These are phyloP conservation scores for Penicillium sp. DNA, from an alignment of 2,329 filamentous ascomycete species.

Conservation along the genomic window DNA sequence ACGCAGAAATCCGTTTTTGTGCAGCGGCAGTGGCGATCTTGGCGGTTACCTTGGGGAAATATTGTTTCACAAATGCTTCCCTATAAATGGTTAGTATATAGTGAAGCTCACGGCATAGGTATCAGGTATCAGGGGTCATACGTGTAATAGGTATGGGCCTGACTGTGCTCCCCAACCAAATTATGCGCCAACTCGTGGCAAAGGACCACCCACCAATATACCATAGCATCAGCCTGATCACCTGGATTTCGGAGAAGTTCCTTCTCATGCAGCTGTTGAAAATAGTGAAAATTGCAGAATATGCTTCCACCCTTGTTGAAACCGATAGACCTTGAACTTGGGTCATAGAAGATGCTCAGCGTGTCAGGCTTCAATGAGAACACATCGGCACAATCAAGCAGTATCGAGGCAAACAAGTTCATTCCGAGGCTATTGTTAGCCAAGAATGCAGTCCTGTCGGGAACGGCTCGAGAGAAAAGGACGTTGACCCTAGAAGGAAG, in stretches of 20 bases:
- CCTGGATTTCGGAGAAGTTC: conserved; percentile 47
- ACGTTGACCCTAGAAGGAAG: conserved; percentile 74
- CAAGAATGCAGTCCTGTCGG: conserved; percentile 63
- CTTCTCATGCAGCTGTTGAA: conserved; percentile 73
- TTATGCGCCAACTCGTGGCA: conserved; percentile 98
- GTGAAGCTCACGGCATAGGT: neutral
- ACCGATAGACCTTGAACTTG: conserved; percentile 78
- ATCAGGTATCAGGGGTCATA: conserved; percentile 24
- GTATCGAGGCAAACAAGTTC: conserved; percentile 70
- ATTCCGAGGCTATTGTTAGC: conserved; percentile 64
- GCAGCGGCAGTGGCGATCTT: conserved; percentile 49
- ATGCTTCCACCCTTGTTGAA: conserved; percentile 88
- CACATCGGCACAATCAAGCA: conserved; percentile 71
- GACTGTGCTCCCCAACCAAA: conserved; percentile 76
- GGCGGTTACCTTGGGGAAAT: conserved; percentile 71
- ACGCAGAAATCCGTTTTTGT: neutral
- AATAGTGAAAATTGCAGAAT: conserved; percentile 93
- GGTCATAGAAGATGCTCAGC: conserved; percentile 88
- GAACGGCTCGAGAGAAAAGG: conserved; percentile 66
- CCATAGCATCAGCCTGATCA: conserved; percentile 69
- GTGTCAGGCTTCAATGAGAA: conserved; percentile 72
- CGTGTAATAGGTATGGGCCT: conserved; percentile 81
- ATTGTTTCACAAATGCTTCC: conserved; percentile 78
- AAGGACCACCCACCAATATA: conserved; percentile 95
- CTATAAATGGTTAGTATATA: conserved; percentile 43